Evolutionary conservation across 2,329 filamentous ascomycete genomes (phyloP), one percentile per base, ranked within the genome.

Genomic region (Metarhizium album): DNA sequence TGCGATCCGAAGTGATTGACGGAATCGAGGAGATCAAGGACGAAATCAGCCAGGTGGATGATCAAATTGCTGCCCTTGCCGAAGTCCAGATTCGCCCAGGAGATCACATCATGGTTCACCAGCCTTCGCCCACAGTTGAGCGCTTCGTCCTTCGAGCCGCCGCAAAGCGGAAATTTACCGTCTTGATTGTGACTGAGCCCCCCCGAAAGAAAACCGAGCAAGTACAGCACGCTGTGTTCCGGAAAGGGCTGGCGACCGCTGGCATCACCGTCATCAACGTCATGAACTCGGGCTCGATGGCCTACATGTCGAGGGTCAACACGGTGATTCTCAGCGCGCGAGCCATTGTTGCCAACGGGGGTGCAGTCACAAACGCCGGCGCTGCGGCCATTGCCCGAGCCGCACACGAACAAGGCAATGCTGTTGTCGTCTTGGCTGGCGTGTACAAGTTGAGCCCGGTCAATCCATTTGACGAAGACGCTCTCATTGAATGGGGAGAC

Each of bases 11-110:
- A 67, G 86, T 97, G 24, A 84, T 96, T 57, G 87, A 93, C 60
- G 93, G 90, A 42, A 96, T 98, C 60, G 84, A 89, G 60, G 93
- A 98, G 66, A 90, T 98, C 53, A 87, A 95, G 67, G 93, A 98
- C 63, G 93, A 98, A 70, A 83, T 98, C 51, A 85, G 86, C 57
- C 86, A 91, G 63, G 90, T 90, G 7, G 93, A 96, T 64, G 89
- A 95, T 62, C 90, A 95, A 67, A 94, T 98, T 59, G 87, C 91
- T 2, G 82, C 83, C 22, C 86, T 90, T 57, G 87, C 90, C 2
- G 85, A 95, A 55, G 87, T 94, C 46, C 87, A 96, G 67, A 95
- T 98, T 56, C 88, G 95, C 64, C 87, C 88, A 1, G 90, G 91
- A 63, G 91, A 98, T 67, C 86, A 90, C 59, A 87, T 98, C 55